Percentiles rank a stretch among this genome's conserved stretches.
Evolutionary conservation across 768 basidiomycete species (phyloP).

Genomic region (Agaricus sinodeliciosus): DNA sequence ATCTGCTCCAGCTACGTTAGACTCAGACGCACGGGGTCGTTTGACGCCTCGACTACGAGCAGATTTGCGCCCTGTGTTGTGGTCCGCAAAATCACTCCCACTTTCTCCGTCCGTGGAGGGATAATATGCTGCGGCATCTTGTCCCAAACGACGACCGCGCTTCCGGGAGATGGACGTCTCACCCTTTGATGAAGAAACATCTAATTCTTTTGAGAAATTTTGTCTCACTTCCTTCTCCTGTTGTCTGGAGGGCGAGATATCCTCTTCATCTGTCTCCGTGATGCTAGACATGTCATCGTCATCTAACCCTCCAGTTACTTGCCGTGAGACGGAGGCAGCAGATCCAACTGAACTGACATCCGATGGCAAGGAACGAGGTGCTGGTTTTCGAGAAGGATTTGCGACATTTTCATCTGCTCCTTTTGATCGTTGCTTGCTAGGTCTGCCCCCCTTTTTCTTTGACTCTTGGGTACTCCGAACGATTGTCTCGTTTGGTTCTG

Average conservation of each 20-base stretch:
- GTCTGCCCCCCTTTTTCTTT: not conserved
- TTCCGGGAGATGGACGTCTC: not conserved
- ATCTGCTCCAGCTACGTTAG: conserved; percentile 13
- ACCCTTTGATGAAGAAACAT: not conserved
- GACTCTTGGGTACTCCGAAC: conserved; percentile 14
- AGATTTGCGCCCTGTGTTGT: conserved; percentile 13
- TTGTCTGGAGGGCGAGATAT: not conserved
- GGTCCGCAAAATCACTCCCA: conserved; percentile 23
- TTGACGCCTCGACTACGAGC: conserved; percentile 27
- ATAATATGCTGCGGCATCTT: conserved; percentile 23
- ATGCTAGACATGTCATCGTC: not conserved
- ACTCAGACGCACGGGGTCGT: conserved; percentile 26
- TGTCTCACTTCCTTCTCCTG: not conserved
- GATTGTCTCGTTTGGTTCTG: conserved; percentile 39
- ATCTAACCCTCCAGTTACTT: not conserved
- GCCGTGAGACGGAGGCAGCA: conserved; percentile 2
- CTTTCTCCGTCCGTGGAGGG: conserved; percentile 23
- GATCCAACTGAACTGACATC: not conserved
- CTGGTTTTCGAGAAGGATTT: not conserved
- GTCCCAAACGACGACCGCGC: conserved; percentile 3
- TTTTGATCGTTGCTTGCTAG: not conserved
- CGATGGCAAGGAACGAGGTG: not conserved
- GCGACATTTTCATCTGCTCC: not conserved
- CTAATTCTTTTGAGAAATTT: not conserved
- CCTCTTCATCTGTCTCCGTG: conserved; percentile 6